Base-by-base conservation (phyloP, 345 rosid genomes). In the Brassica carinata region DNA sequence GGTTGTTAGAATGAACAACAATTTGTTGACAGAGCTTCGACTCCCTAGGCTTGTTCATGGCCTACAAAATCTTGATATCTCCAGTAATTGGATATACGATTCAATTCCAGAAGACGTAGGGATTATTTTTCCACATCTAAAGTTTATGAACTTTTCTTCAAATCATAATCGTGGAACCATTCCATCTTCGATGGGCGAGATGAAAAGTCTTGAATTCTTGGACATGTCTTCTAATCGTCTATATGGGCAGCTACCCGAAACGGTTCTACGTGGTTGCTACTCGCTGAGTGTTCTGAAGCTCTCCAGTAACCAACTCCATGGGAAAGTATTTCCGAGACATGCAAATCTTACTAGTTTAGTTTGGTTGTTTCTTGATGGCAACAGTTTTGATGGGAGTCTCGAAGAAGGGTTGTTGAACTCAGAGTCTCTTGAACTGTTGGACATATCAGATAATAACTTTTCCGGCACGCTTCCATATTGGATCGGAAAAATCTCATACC, bases 211-310 rank as follows among this genome's bases (percentile, higher is more conserved):
- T 36, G 0, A 2, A 0, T 0, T 0, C 7, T 64, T 78, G 13
- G 81, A 78, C 18, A 8, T 71, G 77, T 78, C 72, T 1, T 53
- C 36, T 7, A 78, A 78, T 3, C 9, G 17, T 69, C 10, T 78
- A 3, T 48, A 4, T 7, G 76, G 72, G 0, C 30, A 64, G 23
- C 69, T 78, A 30, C 72, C 81, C 57, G 13, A 33, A 34, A 0
- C 17, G 0, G 23, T 78, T 13, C 13, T 53, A 10, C 36, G 34
- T 26, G 8, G 64, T 6, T 77, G 64, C 57, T 17, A 29, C 34
- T 30, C 40, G 4, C 0, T 77, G 64, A 0, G 0, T 2, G 0
- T 63, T 13, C 64, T 78, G 5, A 71, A n/a, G 76, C 69, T 65
- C 69, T 33, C 69, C 26, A 33, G 33, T 10, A 65, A 65, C 69